These are phyloP conservation scores for Purshia tridentata DNA, from an alignment of 306 rosid genomes.

Conservation along the genomic window DNA sequence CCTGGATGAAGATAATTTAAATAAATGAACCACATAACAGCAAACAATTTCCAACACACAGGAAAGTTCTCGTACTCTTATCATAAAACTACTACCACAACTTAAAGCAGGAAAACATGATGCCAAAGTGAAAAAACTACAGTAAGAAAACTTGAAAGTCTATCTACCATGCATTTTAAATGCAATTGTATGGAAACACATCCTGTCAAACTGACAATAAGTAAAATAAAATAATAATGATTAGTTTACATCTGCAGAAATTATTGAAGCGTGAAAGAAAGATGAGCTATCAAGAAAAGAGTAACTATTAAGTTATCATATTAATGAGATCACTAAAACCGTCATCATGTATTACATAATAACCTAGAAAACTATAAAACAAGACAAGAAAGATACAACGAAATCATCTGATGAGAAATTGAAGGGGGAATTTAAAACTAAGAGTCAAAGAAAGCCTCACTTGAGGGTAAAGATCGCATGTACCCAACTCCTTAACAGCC, in stretches of 20 bases:
- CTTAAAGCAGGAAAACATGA: not conserved
- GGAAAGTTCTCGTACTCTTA: not conserved
- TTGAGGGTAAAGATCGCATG: conserved; percentile 98
- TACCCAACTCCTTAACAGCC: conserved; percentile 97
- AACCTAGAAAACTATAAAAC: not conserved
- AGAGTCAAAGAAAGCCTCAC: conserved; percentile 38
- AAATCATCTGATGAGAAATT: not conserved
- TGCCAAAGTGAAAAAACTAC: not conserved
- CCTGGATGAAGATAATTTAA: too few species aligned
- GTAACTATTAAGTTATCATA: not conserved
- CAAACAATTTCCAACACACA: not conserved
- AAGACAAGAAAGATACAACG: not conserved
- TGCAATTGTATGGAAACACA: not conserved
- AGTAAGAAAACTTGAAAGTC: not conserved
- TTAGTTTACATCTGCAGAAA: not conserved
- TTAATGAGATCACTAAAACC: not conserved
- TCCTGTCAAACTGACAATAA: not conserved
- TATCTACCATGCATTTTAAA: not conserved
- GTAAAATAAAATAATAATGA: not conserved
- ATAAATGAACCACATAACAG: not conserved
- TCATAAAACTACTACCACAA: not conserved
- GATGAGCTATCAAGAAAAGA: not conserved
- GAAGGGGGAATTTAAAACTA: not conserved
- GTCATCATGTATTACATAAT: not conserved
- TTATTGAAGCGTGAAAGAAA: not conserved